Percentiles rank a stretch among this genome's conserved stretches.
Evolutionary conservation across 257 asterid species (phyloP).

Genomic region (Nicotiana attenuata): DNA sequence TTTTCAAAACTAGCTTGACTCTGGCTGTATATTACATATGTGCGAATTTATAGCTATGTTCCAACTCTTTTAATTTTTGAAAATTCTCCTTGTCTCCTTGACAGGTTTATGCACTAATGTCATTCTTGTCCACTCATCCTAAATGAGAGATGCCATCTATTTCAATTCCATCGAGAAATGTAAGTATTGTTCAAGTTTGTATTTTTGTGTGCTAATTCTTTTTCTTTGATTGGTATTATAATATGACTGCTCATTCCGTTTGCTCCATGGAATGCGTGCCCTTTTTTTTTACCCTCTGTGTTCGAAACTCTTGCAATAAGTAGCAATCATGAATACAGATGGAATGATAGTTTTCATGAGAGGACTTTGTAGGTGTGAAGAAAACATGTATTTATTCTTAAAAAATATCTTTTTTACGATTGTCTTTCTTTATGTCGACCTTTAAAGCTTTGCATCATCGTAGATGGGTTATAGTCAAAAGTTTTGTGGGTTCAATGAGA

Average conservation of each 20-base stretch:
- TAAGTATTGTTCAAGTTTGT: conserved; percentile 37
- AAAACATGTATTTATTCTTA: background rate
- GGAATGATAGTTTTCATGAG: background rate
- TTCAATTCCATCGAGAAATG: conserved; percentile 94
- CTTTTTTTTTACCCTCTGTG: background rate
- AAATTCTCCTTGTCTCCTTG: conserved; percentile 13
- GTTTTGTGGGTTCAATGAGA: background rate
- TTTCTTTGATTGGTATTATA: background rate
- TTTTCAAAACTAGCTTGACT: background rate
- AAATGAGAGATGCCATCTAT: conserved; percentile 65
- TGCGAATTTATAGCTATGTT: background rate
- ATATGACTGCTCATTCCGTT: background rate
- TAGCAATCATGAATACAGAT: background rate
- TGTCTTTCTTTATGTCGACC: background rate
- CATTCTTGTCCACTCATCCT: conserved; percentile 86
- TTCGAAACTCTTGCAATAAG: background rate
- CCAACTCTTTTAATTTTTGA: conserved; percentile 6
- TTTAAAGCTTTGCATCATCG: background rate
- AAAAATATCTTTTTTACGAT: background rate
- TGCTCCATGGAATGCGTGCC: too few relatives aligned
- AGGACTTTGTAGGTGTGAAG: background rate
- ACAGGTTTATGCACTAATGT: conserved; percentile 94
- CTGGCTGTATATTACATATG: background rate
- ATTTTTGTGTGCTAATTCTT: background rate
- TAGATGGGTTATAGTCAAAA: background rate